Conservation (phyloP, 345 rosid species). For the Salix brachista region DNA sequence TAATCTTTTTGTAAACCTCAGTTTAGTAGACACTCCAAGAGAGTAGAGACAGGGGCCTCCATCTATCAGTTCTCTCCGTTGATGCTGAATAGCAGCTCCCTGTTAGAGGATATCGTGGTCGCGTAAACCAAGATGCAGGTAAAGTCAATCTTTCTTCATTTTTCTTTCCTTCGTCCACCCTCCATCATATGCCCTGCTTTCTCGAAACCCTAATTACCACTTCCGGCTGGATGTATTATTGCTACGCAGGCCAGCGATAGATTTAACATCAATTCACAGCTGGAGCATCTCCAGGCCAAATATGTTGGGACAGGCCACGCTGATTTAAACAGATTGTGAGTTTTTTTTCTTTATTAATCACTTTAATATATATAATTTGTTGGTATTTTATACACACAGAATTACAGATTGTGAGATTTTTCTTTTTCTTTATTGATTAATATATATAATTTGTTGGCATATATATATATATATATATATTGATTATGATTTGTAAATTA, state of each 20-base stretch:
- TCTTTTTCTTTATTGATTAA: not conserved
- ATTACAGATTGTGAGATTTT: constrained; percentile 61
- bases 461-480: too few species aligned
- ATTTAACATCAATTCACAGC: constrained; percentile 97
- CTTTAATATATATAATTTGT: not conserved
- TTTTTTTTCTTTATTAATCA: not conserved
- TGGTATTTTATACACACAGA: not conserved
- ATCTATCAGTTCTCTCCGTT: too few species aligned
- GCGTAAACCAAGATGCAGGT: not conserved
- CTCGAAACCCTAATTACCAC: not conserved
- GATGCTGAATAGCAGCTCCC: not conserved
- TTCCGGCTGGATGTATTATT: not conserved
- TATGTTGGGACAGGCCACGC: constrained; percentile 97
- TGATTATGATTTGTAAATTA: not conserved
- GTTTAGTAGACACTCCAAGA: too few species aligned
- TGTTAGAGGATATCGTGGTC: not conserved
- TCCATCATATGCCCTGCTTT: not conserved
- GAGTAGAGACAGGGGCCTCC: too few species aligned
- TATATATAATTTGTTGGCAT: not conserved
- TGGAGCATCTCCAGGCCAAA: constrained; percentile 97
- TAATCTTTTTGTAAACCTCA: too few species aligned
- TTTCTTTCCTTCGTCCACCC: not conserved
- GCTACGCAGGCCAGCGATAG: constrained; percentile 86
- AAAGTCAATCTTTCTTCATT: not conserved
- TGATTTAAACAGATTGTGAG: constrained; percentile 89